Conservation (phyloP, 1,139 yeast species). For the Geotrichum macrosporum region DNA sequence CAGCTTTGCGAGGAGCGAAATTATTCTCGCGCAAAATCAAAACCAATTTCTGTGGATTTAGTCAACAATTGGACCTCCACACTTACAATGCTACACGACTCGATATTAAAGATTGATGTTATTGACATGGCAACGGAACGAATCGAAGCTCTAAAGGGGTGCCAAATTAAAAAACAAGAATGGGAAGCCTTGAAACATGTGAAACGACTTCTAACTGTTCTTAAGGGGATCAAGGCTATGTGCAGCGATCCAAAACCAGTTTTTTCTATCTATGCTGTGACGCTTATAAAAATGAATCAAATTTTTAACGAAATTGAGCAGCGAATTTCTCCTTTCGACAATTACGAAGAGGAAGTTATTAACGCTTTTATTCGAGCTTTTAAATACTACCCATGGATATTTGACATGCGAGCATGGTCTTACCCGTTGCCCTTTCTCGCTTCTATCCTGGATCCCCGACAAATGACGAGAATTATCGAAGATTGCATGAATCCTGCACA, state of each 20-base stretch:
- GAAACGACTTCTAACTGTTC: conserved; percentile 2
- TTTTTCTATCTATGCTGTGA: conserved; percentile 6
- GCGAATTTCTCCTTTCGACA: neutral
- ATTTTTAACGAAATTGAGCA: neutral
- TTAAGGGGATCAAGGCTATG: neutral
- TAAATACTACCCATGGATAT: conserved; percentile 3
- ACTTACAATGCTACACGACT: conserved; percentile 4
- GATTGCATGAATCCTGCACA: conserved; percentile 1
- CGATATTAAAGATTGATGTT: neutral
- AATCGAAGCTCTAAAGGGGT: conserved; percentile 5
- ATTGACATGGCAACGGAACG: conserved; percentile 2
- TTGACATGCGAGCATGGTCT: too few relatives aligned
- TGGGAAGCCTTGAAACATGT: conserved; percentile 7
- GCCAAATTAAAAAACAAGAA: conserved; percentile 1
- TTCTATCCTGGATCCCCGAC: conserved; percentile 12
- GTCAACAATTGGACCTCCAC: conserved; percentile 9
- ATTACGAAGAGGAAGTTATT: neutral
- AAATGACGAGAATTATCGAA: conserved; percentile 1
- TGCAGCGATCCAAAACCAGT: conserved; percentile 1
- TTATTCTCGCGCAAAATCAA: neutral
- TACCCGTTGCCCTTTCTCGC: conserved; percentile 6
- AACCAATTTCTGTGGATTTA: neutral
- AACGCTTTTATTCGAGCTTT: conserved; percentile 3
- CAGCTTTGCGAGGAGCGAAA: neutral
- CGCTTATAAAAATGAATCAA: conserved; percentile 7